A percentile compares a stretch with the other conserved stretches of the same genome.
Conservation (phyloP, 768 basidiomycete species). For the Cystofilobasidium ferigula region DNA sequence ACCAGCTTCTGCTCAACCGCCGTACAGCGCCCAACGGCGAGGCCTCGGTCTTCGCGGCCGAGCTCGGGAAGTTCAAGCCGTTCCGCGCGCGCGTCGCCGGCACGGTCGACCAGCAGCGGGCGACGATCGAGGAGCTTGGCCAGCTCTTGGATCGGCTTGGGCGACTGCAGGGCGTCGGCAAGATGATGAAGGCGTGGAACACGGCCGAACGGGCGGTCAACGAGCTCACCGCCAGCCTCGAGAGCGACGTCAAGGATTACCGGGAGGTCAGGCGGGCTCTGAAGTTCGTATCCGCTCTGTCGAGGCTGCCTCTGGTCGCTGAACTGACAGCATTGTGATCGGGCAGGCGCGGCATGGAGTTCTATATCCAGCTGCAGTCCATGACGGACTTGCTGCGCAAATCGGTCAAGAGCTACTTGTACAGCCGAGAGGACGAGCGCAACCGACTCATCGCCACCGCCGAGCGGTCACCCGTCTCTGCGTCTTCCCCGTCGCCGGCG, state of each 20-base stretch:
- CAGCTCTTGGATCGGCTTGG: constrained; percentile 62
- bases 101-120: constrained; percentile 66
- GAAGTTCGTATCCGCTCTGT: constrained; percentile 47
- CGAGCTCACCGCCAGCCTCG: constrained; percentile 60
- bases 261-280: constrained; percentile 77
- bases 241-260: constrained; percentile 67
- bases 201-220: constrained; percentile 69
- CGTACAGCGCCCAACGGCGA: constrained; percentile 40
- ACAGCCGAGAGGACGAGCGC: constrained; percentile 57
- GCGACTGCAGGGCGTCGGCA: constrained; percentile 61
- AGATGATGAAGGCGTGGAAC: constrained; percentile 67
- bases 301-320: background rate
- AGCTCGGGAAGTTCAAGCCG: constrained; percentile 90
- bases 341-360: constrained; percentile 71
- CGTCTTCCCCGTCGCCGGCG: constrained; percentile 28
- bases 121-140: constrained; percentile 61
- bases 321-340: no score
- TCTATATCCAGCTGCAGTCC: constrained; percentile 69
- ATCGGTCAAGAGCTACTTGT: constrained; percentile 54
- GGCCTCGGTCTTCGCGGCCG: constrained; percentile 75
- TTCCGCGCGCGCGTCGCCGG: constrained; percentile 71
- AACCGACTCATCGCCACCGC: constrained; percentile 49
- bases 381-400: constrained; percentile 51
- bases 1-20: constrained; percentile 79
- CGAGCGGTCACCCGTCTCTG: constrained; percentile 32